Percentiles rank a stretch among this genome's conserved stretches.
Conservation (phyloP, 2,329 filamentous ascomycete genomes). For the Bipolaris cookei region DNA sequence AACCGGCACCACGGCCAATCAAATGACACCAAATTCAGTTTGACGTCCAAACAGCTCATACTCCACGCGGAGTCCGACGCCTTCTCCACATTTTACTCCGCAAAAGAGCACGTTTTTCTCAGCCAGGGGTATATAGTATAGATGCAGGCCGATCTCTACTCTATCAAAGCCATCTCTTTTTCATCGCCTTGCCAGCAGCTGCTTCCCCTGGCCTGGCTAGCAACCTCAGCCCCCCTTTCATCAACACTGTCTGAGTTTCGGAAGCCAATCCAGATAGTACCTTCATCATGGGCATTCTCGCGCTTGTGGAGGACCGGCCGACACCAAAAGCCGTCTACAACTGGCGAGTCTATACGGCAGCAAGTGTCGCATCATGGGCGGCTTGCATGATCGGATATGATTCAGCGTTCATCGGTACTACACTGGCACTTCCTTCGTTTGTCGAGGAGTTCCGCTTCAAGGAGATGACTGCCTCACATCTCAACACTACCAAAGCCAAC, state of each 20-base stretch:
- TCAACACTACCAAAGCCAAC: slow-evolving; percentile 71
- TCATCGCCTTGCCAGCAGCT: background rate
- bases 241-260: background rate
- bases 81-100: slow-evolving; percentile 26
- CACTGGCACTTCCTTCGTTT: slow-evolving; percentile 73
- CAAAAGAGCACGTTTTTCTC: slow-evolving; percentile 13
- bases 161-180: slow-evolving; percentile 1
- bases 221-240: slow-evolving; percentile 2
- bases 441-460: slow-evolving; percentile 70
- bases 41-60: slow-evolving; percentile 3
- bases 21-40: background rate
- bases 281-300: slow-evolving; percentile 43
- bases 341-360: slow-evolving; percentile 63
- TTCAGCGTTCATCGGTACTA: slow-evolving; percentile 78
- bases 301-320: slow-evolving; percentile 53
- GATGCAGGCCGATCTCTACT: slow-evolving; percentile 10
- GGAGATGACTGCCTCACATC: slow-evolving; percentile 54
- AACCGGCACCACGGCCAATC: slow-evolving; percentile 3
- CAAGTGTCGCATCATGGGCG: slow-evolving; percentile 62
- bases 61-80: slow-evolving; percentile 32
- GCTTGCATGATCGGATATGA: slow-evolving; percentile 69
- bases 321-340: slow-evolving; percentile 66
- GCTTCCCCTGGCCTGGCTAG: slow-evolving; percentile 6
- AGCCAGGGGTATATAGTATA: slow-evolving; percentile 17
- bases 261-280: background rate